Evolutionary conservation across 176 grass and related monocot genomes (phyloP), one percentile per base, ranked within the genome.

Genomic region (Rhynchospora breviuscula): DNA sequence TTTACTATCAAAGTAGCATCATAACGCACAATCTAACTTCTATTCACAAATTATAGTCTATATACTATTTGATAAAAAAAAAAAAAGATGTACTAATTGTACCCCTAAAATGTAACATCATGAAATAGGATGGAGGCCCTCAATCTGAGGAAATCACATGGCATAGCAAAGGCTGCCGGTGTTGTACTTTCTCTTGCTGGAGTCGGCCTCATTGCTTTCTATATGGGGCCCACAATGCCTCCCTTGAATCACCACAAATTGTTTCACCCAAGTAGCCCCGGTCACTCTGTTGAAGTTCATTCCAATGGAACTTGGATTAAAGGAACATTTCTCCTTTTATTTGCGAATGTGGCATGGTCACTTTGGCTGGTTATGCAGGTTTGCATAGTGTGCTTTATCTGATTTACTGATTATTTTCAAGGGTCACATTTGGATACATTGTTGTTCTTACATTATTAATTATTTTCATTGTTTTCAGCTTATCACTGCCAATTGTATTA

Each of bases 291-390:
- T 29, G 3, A 23, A 10, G 9, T 3, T 26, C 33, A 71, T 19
- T 79, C 71, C 0, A 84, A 77, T 63, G 78, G 29, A 60, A 59
- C 51, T 3, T 97, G 91, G 94, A 80, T 97, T 62, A 85, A 79
- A 77, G 91, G 91, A 13, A 85, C 88, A 0, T 93, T 97, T 44
- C 63, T 97, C 2, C 71, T 97, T 54, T 67, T 97, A 14, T 60
- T 89, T n/a, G 54, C 85, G 10, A 91, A 86, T 49, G 19, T 68
- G 14, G 75, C 84, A 3, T 97, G 86, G 86, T 88, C 89, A 1
- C 6, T 97, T 29, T 97, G 89, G 91, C 73, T 97, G 72, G 88
- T 97, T 9, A 66, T 90, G 10, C 92, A 97, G 88, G 88, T 90
- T 14, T 14, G 63, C 7, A 74, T 70, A 29, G 26, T 29, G 26